These are phyloP conservation scores for Lathyrus aphaca DNA, from an alignment of 306 rosid species.

Conservation along the genomic window DNA sequence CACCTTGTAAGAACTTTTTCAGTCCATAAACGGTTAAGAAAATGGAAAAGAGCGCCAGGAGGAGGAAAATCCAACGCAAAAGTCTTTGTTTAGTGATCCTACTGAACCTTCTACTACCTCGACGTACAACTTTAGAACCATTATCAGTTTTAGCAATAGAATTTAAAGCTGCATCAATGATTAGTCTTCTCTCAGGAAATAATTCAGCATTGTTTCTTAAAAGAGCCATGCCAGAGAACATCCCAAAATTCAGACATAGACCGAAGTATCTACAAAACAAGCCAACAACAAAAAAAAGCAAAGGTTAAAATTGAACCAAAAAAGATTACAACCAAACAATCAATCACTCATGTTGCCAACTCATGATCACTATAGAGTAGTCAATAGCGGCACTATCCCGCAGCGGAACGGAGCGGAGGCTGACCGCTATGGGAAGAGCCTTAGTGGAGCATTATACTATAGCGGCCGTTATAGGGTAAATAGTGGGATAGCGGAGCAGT, in stretches of 20 bases:
- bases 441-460: no score
- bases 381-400: no score
- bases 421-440: no score
- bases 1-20: conserved; percentile 64
- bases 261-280: conserved; percentile 45
- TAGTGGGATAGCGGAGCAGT: no score
- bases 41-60: conserved; percentile 54
- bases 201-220: conserved; percentile 51
- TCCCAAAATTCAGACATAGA: conserved; percentile 42
- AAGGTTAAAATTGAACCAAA: conserved; percentile 20
- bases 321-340: conserved; percentile 2
- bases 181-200: conserved; percentile 59
- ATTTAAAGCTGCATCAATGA: conserved; percentile 36
- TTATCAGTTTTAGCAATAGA: conserved; percentile 39
- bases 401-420: no score
- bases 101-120: conserved; percentile 69
- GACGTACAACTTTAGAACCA: conserved; percentile 61
- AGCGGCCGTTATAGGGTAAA: no score
- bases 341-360: conserved; percentile 12
- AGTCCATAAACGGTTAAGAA: conserved; percentile 61
- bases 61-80: conserved; percentile 50
- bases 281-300: conserved; percentile 2
- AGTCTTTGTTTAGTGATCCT: conserved; percentile 61
- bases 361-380: background rate
- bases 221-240: conserved; percentile 53